A percentile compares a stretch with the other conserved stretches of the same genome.
phyloP scores from a whole-genome alignment of 2,329 filamentous ascomycete genomes.

The Leptographium flavum region DNA sequence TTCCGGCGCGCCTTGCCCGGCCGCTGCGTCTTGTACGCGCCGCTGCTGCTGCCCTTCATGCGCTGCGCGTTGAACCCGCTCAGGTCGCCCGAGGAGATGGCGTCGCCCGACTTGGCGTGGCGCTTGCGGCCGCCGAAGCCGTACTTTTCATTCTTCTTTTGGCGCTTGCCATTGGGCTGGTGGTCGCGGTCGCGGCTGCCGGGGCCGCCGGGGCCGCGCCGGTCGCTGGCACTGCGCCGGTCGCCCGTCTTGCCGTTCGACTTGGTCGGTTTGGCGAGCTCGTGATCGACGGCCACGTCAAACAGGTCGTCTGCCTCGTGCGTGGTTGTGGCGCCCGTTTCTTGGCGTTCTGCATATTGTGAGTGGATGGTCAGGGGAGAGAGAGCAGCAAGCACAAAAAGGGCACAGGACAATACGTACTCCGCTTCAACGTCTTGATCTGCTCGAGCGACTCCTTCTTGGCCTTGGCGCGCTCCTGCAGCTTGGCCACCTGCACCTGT shows the following conservation, averaged over 20 bases:
- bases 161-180: conserved; percentile 53
- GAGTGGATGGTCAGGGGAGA: neutral
- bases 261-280: conserved; percentile 23
- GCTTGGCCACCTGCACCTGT: conserved; percentile 88
- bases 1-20: conserved; percentile 36
- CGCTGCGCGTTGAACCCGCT: conserved; percentile 66
- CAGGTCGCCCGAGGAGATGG: conserved; percentile 66
- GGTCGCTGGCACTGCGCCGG: conserved; percentile 1
- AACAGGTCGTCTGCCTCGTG: conserved; percentile 83
- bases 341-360: conserved; percentile 87
- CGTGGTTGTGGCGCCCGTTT: conserved; percentile 46
- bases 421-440: conserved; percentile 89
- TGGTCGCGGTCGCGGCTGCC: conserved; percentile 18
- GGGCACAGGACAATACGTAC: conserved; percentile 42
- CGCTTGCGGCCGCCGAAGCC: conserved; percentile 95
- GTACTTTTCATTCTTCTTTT: conserved; percentile 90
- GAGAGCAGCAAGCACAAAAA: conserved; percentile 12
- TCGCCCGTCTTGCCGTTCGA: conserved; percentile 20
- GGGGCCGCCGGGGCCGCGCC: conserved; percentile 23
- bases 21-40: conserved; percentile 11
- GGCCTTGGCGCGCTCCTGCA: conserved; percentile 84
- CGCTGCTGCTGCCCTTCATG: conserved; percentile 53
- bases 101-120: conserved; percentile 80
- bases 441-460: conserved; percentile 92
- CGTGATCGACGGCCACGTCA: conserved; percentile 70